phyloP scores from a whole-genome alignment of 139 green algal genomes.

The Chlorella sp. region DNA sequence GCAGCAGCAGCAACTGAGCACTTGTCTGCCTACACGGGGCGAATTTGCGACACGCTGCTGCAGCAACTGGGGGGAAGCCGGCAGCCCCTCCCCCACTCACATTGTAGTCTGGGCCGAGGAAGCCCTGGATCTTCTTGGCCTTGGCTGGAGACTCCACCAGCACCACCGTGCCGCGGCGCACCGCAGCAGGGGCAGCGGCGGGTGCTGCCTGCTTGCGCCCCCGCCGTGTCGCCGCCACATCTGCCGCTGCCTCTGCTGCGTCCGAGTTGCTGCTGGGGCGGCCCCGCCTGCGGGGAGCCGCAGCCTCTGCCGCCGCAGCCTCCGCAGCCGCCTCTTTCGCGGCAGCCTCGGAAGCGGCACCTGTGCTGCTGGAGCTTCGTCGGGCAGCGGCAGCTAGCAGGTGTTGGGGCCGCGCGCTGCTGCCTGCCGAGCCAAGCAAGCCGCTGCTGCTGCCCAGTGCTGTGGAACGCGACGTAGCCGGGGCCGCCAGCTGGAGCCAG shows the following conservation, averaged over 20 bases:
- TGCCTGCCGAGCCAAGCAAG: neutral
- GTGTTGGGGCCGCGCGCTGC: neutral
- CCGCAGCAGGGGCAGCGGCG: neutral
- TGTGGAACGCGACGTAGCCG: neutral
- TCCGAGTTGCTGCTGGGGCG: too few species aligned
- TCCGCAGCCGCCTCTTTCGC: too few species aligned
- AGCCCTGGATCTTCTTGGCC: constrained; percentile 92
- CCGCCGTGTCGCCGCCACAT: too few species aligned
- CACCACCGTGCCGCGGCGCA: constrained; percentile 54
- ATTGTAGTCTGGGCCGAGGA: constrained; percentile 68
- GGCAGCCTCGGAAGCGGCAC: too few species aligned
- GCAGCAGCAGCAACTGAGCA: neutral
- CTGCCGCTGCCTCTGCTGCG: too few species aligned
- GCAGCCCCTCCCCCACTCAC: too few species aligned
- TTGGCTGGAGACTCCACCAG: constrained; percentile 98
- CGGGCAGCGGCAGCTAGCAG: neutral
- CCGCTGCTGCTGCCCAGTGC: neutral
- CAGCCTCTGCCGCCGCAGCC: too few species aligned
- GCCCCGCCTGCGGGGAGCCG: too few species aligned
- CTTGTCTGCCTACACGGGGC: too few species aligned
- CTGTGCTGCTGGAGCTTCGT: too few species aligned
- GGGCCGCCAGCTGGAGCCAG: neutral
- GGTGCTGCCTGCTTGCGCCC: neutral
- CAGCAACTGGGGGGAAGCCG: too few species aligned
- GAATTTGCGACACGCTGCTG: too few species aligned